Conservation (phyloP, 2,329 filamentous ascomycete genomes). For the Albifimbria verrucaria region DNA sequence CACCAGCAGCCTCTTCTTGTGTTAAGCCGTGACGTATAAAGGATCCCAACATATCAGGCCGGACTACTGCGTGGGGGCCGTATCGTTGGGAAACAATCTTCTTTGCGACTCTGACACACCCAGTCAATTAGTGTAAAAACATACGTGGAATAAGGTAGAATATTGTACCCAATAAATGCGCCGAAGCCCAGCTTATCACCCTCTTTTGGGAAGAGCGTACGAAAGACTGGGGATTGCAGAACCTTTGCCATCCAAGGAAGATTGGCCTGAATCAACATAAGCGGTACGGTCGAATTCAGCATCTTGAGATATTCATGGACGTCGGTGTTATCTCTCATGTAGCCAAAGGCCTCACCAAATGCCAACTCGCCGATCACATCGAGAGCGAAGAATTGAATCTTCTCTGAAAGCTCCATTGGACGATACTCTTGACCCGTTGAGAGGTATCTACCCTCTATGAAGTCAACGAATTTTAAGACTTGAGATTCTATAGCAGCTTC, state of each 20-base stretch:
- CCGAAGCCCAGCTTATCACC: constrained; percentile 12
- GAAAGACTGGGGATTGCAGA: constrained; percentile 14
- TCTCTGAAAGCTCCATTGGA: not conserved
- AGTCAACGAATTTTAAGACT: not conserved
- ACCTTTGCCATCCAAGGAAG: constrained; percentile 17
- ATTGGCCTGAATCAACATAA: constrained; percentile 15
- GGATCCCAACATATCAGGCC: constrained; percentile 19
- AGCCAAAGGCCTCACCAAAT: constrained; percentile 23
- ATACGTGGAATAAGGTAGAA: too few species aligned
- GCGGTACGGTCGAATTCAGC: constrained; percentile 8
- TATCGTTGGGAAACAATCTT: not conserved
- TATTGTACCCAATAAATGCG: not conserved
- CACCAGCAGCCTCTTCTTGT: constrained; percentile 23
- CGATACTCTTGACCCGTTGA: not conserved
- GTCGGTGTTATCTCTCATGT: constrained; percentile 18
- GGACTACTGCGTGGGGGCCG: not conserved
- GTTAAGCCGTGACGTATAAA: constrained; percentile 28
- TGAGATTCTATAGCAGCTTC: not conserved
- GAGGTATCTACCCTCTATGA: not conserved
- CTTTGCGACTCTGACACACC: not conserved
- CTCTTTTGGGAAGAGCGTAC: constrained; percentile 17
- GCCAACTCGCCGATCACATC: constrained; percentile 22
- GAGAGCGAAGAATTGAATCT: constrained; percentile 13
- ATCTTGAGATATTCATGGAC: constrained; percentile 16
- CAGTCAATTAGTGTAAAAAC: too few species aligned